Evolutionary conservation across 202 grass and related monocot species (phyloP).

Genomic region (Zoysia matrella): DNA sequence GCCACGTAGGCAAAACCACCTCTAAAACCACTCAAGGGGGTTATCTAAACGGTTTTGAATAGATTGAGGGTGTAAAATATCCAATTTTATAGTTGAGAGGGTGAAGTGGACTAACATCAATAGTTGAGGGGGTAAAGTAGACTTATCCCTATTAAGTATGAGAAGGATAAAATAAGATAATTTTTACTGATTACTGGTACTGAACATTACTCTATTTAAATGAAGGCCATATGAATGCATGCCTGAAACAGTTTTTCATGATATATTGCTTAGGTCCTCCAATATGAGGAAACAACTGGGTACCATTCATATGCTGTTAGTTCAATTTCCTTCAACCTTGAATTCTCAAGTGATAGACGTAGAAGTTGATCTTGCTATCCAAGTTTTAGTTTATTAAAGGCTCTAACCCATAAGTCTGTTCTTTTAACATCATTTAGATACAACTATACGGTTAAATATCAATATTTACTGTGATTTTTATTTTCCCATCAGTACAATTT

Average conservation of each 20-base stretch:
- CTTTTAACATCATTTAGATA: not conserved
- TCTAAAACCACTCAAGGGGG: no score
- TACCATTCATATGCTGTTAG: not conserved
- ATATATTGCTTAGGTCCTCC: slow-evolving; percentile 11
- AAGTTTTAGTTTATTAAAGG: slow-evolving; percentile 2
- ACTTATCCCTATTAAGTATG: not conserved
- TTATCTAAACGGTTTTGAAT: no score
- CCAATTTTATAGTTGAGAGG: no score
- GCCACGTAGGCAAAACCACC: no score
- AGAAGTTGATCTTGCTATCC: not conserved
- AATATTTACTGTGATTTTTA: not conserved
- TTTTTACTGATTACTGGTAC: not conserved
- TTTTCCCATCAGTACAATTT: not conserved
- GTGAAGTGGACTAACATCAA: no score
- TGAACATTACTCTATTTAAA: slow-evolving; percentile 6
- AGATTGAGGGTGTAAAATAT: no score
- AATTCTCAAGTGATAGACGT: not conserved
- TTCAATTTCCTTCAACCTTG: slow-evolving; percentile 14
- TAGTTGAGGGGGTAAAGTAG: no score
- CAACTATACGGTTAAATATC: not conserved
- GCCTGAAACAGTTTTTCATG: not conserved
- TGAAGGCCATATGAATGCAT: not conserved
- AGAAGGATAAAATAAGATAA: slow-evolving; percentile 38
- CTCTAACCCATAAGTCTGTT: not conserved
- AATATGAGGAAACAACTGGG: not conserved